These are phyloP conservation scores for Saccharum spontaneum DNA, from an alignment of 176 grass and related monocot species.

Conservation along the genomic window DNA sequence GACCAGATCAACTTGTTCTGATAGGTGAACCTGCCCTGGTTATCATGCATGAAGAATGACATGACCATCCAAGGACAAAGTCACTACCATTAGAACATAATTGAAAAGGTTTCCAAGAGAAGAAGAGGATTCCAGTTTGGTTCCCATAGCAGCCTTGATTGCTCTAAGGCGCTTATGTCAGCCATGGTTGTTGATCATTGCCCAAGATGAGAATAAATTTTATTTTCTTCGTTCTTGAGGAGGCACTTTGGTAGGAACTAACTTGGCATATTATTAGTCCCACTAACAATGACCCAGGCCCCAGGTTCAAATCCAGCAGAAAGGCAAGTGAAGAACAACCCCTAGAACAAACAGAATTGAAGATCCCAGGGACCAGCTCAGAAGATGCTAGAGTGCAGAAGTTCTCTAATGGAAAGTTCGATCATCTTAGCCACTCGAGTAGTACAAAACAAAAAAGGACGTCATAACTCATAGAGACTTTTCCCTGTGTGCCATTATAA, in stretches of 20 bases:
- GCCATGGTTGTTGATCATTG: slow-evolving; percentile 25
- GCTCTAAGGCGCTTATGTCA: slow-evolving; percentile 27
- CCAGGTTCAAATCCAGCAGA: background rate
- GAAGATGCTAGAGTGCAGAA: background rate
- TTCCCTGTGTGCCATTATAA: too few relatives aligned
- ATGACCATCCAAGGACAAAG: slow-evolving; percentile 39
- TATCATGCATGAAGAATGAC: slow-evolving; percentile 15
- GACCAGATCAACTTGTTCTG: background rate
- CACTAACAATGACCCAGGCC: background rate
- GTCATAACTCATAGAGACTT: too few relatives aligned
- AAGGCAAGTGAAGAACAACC: background rate
- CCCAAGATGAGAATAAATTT: background rate
- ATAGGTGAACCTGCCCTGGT: slow-evolving; percentile 13
- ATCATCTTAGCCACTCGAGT: background rate
- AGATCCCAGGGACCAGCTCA: background rate
- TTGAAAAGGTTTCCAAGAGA: background rate
- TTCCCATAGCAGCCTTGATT: background rate
- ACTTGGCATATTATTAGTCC: background rate
- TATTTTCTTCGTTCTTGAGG: background rate
- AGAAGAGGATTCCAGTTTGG: background rate
- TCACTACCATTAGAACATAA: background rate
- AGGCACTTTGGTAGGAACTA: background rate
- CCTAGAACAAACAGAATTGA: background rate
- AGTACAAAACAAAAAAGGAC: background rate
- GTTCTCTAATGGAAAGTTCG: background rate